These are phyloP conservation scores for Bacidia gigantensis DNA, from an alignment of 495 filamentous ascomycete species.

Conservation along the genomic window DNA sequence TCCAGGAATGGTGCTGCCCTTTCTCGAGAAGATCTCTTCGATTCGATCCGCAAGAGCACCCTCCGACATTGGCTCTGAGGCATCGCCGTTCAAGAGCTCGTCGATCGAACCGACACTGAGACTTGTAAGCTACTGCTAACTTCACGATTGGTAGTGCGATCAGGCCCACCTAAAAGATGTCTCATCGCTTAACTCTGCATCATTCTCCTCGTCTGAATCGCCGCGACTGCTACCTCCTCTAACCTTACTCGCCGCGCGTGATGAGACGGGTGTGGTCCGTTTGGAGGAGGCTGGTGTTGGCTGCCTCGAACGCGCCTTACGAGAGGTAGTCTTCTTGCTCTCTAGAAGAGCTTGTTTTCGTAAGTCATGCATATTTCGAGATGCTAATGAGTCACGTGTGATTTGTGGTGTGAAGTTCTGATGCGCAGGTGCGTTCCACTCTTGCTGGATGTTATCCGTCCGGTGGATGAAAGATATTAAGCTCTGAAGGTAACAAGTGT, in stretches of 20 bases:
- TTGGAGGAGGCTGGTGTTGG: slow-evolving; percentile 53
- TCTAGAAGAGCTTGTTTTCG: slow-evolving; percentile 64
- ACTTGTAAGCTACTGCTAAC: slow-evolving; percentile 5
- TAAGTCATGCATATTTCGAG: slow-evolving; percentile 55
- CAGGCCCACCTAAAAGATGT: slow-evolving; percentile 51
- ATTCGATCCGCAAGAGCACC: slow-evolving; percentile 58
- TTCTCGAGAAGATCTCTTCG: slow-evolving; percentile 71
- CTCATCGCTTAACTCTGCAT: slow-evolving; percentile 48
- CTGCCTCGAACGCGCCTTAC: slow-evolving; percentile 66
- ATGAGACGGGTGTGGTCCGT: slow-evolving; percentile 41
- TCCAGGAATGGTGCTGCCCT: slow-evolving; percentile 66
- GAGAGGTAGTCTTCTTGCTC: slow-evolving; percentile 83
- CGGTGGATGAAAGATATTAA: slow-evolving; percentile 12
- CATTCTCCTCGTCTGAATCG: slow-evolving; percentile 68
- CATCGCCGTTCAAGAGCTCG: slow-evolving; percentile 42
- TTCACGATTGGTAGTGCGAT: neutral
- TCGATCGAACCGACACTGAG: slow-evolving; percentile 39
- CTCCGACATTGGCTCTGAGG: slow-evolving; percentile 33
- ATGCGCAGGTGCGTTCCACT: no score
- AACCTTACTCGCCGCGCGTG: slow-evolving; percentile 24
- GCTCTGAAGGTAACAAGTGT: slow-evolving; percentile 16
- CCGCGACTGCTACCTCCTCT: slow-evolving; percentile 39
- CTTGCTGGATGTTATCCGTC: neutral
- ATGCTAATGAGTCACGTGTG: neutral
- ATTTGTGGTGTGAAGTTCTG: neutral